Evolutionary conservation across 2,329 filamentous ascomycete genomes (phyloP), one percentile per base, ranked within the genome.

Genomic region (Paraphaeosphaeria minitans): DNA sequence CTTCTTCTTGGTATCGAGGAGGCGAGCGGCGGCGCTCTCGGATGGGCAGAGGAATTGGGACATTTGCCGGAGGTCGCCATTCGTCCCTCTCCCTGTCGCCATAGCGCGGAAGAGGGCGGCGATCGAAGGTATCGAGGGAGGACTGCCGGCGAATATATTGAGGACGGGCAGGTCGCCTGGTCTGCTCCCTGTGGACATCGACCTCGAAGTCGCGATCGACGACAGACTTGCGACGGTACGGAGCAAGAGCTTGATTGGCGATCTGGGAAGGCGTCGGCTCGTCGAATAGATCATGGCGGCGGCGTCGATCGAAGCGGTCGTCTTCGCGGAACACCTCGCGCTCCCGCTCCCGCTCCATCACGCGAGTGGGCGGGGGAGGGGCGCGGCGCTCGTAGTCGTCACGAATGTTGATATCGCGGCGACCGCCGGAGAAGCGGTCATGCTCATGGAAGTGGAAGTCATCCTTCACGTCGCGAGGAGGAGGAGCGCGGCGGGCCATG

Each of bases 91-190:
- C 85, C 21, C 83, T 77, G 39, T 89, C 83, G 55, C 81, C 82
- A 60, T 83, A 83, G 46, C 84, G 82, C 33, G 83, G 81, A 55
- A 82, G 67, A 1, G 91, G 89, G 29, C 87, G 87, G 50, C 93
- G 88, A 77, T 97, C 93, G 72, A 92, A 97, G 0, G 91, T 96
- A 75, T 97, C 93, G 41, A 97, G 83, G 53, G 92, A 96, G 14
- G 92, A 96, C 75, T 96, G 93, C 45, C 93, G 87, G 58, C 93
- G 86, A 52, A 95, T 72, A 63, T 93, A 83, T 31, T 83, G 82
- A 2, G 92, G 93, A 47, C 90, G 84, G 35, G 84, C 82, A 47
- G 80, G 79, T 45, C 82, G 78, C 55, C 82, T 78, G 2, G 83
- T 84, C 29, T 41, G 45, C 41, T 53, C 51, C 39, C 39, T 33